Conservation (phyloP, 306 rosid genomes). For the Prunus padus region DNA sequence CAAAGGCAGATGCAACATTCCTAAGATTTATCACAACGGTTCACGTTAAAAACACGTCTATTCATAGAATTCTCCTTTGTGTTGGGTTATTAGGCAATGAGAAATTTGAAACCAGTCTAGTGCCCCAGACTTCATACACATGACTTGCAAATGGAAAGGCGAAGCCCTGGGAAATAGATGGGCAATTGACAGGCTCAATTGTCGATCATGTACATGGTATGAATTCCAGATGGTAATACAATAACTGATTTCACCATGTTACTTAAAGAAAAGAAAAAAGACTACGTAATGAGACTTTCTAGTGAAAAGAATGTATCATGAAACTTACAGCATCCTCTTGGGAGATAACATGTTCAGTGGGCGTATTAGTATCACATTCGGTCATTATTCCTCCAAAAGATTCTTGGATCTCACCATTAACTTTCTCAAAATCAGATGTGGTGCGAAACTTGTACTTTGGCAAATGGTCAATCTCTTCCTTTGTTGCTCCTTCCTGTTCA, state of each 20-base stretch:
- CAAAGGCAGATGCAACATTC: slow-evolving; percentile 89
- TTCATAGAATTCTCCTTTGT: slow-evolving; percentile 4
- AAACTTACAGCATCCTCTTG: slow-evolving; percentile 85
- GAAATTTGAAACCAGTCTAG: neutral
- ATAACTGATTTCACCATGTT: neutral
- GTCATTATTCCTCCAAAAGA: slow-evolving; percentile 71
- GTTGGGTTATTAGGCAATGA: neutral
- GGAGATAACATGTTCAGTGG: slow-evolving; percentile 54
- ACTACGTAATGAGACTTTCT: neutral
- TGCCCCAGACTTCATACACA: neutral
- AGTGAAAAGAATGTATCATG: slow-evolving; percentile 22
- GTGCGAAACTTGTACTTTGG: slow-evolving; percentile 66
- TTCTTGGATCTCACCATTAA: slow-evolving; percentile 54
- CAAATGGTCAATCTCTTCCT: slow-evolving; percentile 75
- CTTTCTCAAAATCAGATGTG: slow-evolving; percentile 49
- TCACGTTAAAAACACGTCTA: neutral
- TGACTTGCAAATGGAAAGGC: neutral
- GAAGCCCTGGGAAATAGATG: neutral
- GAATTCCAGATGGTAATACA: neutral
- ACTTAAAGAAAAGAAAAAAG: neutral
- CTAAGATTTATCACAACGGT: slow-evolving; percentile 28
- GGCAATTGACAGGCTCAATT: neutral
- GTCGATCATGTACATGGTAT: neutral
- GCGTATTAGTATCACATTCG: slow-evolving; percentile 49
- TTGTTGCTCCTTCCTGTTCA: slow-evolving; percentile 85